Conservation (phyloP, 352 stramenopile genomes). For the Thalassiosira hispida region DNA sequence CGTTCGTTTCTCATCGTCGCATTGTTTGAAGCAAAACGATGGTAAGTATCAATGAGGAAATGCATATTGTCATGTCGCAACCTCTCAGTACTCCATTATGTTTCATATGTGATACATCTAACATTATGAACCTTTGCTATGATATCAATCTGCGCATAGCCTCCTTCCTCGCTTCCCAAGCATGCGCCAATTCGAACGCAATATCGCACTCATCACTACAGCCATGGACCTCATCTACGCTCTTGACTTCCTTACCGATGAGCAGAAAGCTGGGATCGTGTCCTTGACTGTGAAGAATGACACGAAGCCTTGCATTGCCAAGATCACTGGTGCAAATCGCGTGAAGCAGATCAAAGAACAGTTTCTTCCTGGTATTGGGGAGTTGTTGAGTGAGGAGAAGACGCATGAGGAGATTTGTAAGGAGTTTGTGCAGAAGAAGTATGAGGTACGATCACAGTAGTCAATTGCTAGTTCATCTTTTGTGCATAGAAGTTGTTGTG, state of each 20-base stretch:
- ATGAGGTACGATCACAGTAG: constrained; percentile 14
- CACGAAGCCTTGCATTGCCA: constrained; percentile 43
- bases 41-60: too few relatives aligned
- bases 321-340: constrained; percentile 47
- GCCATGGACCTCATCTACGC: constrained; percentile 42
- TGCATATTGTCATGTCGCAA: neutral
- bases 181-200: constrained; percentile 63
- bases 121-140: too few relatives aligned
- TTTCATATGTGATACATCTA: too few relatives aligned
- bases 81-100: too few relatives aligned
- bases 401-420: constrained; percentile 55
- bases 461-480: constrained; percentile 22
- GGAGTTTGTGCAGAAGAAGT: constrained; percentile 41
- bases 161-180: neutral
- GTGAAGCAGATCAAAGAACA: constrained; percentile 33
- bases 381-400: constrained; percentile 11
- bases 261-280: constrained; percentile 59
- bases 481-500: neutral
- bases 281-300: constrained; percentile 44
- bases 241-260: constrained; percentile 34
- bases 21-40: constrained; percentile 23
- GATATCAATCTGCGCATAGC: too few relatives aligned
- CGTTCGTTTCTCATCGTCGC: constrained; percentile 13
- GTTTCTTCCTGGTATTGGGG: constrained; percentile 34
- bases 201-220: constrained; percentile 56